Conservation (phyloP, 805 yeast genomes). For the Wickerhamiella domercqiae region DNA sequence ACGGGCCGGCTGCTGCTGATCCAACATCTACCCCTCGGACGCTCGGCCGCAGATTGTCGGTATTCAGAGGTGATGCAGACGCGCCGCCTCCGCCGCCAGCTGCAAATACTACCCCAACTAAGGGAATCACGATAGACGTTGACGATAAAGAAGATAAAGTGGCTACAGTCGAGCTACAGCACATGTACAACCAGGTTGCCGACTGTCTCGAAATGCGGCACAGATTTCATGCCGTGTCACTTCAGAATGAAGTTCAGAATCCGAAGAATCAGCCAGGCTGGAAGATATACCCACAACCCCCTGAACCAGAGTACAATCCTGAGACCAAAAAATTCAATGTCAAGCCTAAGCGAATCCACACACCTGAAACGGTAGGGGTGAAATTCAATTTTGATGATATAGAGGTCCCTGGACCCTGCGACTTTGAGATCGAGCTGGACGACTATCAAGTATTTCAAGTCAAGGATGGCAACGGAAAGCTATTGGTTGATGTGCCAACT, state of each 20-base stretch:
- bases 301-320: slow-evolving; percentile 71
- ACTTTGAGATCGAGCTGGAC: slow-evolving; percentile 33
- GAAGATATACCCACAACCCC: slow-evolving; percentile 86
- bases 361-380: slow-evolving; percentile 28
- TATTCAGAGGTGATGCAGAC: slow-evolving; percentile 4
- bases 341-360: slow-evolving; percentile 23
- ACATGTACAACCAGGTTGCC: slow-evolving; percentile 25
- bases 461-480: slow-evolving; percentile 18
- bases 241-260: slow-evolving; percentile 60
- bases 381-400: slow-evolving; percentile 46
- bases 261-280: slow-evolving; percentile 68
- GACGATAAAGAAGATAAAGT: slow-evolving; percentile 21
- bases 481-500: slow-evolving; percentile 53
- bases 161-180: slow-evolving; percentile 22
- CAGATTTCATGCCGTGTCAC: slow-evolving; percentile 54
- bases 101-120: slow-evolving; percentile 1
- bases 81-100: slow-evolving; percentile 7
- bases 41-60: background rate
- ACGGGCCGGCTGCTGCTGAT: slow-evolving; percentile 1
- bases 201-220: slow-evolving; percentile 57
- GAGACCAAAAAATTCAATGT: slow-evolving; percentile 35
- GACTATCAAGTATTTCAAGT: slow-evolving; percentile 60
- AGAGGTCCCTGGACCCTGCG: slow-evolving; percentile 35
- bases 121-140: slow-evolving; percentile 14
- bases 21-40: background rate